phyloP scores from a whole-genome alignment of 129 eudicot genomes.

The Sambucus nigra region DNA sequence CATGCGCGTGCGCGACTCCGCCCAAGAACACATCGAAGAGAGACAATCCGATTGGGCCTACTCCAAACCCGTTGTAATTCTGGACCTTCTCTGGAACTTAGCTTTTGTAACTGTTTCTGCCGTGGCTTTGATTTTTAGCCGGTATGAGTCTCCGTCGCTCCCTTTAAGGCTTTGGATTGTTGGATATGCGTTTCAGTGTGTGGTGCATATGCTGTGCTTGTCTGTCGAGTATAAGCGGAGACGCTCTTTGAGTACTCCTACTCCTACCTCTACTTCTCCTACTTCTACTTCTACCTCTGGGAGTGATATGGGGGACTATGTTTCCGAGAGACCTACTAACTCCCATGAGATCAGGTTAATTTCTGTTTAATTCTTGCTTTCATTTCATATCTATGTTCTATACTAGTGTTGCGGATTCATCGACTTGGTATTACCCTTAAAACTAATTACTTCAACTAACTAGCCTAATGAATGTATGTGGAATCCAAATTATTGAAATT shows the following conservation, averaged over 20 bases:
- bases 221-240: constrained; percentile 49
- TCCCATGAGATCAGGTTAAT: constrained; percentile 47
- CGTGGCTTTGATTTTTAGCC: constrained; percentile 35
- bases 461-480: not conserved
- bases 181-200: constrained; percentile 60
- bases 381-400: too few species aligned
- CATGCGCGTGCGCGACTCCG: constrained; percentile 60
- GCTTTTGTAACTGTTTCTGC: constrained; percentile 47
- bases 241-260: constrained; percentile 19
- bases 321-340: constrained; percentile 15
- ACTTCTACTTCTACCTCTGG: constrained; percentile 29
- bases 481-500: not conserved
- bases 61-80: constrained; percentile 52
- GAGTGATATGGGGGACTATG: constrained; percentile 36
- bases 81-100: constrained; percentile 61
- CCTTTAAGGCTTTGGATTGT: constrained; percentile 77
- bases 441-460: too few species aligned
- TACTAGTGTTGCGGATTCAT: too few species aligned
- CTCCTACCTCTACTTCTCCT: not conserved
- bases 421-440: too few species aligned
- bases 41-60: constrained; percentile 81
- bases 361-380: not conserved
- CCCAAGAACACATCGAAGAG: constrained; percentile 77
- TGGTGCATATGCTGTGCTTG: constrained; percentile 69
- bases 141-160: constrained; percentile 38